These are phyloP conservation scores for Catharanthus roseus DNA, from an alignment of 257 asterid species.

Conservation along the genomic window DNA sequence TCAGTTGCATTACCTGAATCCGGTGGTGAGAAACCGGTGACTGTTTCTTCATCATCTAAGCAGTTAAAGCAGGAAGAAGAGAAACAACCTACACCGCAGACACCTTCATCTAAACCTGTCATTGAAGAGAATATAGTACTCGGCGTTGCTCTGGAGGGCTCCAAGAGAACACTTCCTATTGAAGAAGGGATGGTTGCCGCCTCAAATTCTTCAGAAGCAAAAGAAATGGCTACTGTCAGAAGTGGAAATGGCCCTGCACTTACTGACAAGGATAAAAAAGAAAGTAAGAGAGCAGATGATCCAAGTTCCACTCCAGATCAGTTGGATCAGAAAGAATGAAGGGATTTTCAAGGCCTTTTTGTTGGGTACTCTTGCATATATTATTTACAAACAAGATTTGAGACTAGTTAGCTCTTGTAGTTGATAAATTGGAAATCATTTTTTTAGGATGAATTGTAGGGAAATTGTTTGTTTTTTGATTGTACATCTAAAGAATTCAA, in stretches of 20 bases:
- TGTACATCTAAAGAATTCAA: neutral
- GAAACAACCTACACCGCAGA: constrained; percentile 31
- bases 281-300: constrained; percentile 28
- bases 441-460: neutral
- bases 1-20: constrained; percentile 23
- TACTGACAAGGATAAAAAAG: constrained; percentile 50
- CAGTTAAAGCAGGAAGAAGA: constrained; percentile 45
- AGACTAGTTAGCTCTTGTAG: neutral
- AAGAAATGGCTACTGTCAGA: constrained; percentile 50
- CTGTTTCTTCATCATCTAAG: constrained; percentile 25
- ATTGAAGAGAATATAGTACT: constrained; percentile 90
- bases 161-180: constrained; percentile 91
- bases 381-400: neutral
- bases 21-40: constrained; percentile 32
- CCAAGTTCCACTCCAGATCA: neutral
- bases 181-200: constrained; percentile 49
- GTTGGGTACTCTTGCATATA: neutral
- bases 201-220: constrained; percentile 35
- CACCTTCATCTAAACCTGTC: constrained; percentile 46
- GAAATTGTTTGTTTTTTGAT: neutral
- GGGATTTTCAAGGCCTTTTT: neutral
- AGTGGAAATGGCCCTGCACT: constrained; percentile 38
- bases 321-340: neutral
- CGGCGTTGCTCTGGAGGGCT: constrained; percentile 94
- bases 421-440: neutral